These are phyloP conservation scores for Lunasporangiospora selenospora DNA, from an alignment of 192 early-diverging fungal genomes.

Conservation along the genomic window DNA sequence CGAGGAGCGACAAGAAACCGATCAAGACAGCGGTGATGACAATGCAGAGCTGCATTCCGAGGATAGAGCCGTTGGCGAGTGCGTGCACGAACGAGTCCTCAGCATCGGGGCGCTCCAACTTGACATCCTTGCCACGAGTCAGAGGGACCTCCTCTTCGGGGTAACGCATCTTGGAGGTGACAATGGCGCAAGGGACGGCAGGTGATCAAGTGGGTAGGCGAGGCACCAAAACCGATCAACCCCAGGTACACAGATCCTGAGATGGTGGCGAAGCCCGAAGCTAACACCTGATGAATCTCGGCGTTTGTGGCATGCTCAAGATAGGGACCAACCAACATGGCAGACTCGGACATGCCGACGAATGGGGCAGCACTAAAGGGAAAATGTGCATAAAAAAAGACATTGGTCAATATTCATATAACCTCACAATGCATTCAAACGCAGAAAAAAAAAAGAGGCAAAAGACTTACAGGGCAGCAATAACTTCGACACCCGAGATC, in stretches of 20 bases:
- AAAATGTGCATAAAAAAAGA: no score
- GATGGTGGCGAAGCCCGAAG: constrained; percentile 91
- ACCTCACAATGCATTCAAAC: no score
- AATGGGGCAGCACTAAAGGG: constrained; percentile 89
- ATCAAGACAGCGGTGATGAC: constrained; percentile 81
- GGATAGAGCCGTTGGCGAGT: constrained; percentile 81
- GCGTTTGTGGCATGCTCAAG: constrained; percentile 83
- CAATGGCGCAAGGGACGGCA: constrained; percentile 81
- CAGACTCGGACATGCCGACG: constrained; percentile 84
- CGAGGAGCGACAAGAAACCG: constrained; percentile 75
- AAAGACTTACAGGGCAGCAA: no score
- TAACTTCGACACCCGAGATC: constrained; percentile 82
- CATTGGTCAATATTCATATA: no score
- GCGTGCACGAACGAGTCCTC: constrained; percentile 83
- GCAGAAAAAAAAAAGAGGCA: no score
- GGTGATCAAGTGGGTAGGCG: constrained; percentile 72
- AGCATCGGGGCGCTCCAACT: constrained; percentile 63
- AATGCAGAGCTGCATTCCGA: constrained; percentile 77
- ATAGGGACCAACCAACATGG: constrained; percentile 82
- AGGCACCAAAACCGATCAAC: constrained; percentile 76
- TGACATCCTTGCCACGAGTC: constrained; percentile 70
- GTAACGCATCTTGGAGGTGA: constrained; percentile 85
- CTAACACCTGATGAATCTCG: constrained; percentile 89
- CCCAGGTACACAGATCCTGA: constrained; percentile 81
- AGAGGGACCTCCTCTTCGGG: constrained; percentile 86